Evolutionary conservation across 2,329 filamentous ascomycete genomes (phyloP), one percentile per base, ranked within the genome.

Genomic region (Aspergillus sp.): DNA sequence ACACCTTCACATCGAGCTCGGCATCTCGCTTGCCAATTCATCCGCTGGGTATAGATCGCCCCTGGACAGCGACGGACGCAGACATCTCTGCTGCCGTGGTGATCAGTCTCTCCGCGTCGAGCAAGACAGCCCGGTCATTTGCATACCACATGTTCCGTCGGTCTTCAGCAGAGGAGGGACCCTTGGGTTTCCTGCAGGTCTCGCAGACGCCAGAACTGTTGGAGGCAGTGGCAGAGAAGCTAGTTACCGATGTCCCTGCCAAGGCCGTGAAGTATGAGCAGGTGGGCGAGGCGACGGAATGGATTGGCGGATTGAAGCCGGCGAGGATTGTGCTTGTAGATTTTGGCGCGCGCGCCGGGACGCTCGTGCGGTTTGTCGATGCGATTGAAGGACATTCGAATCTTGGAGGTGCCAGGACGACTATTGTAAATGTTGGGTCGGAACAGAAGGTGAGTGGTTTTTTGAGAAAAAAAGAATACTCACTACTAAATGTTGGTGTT

Each of bases 51-150:
- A 39, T 15, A 15, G 56, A 67, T 3, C 35, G 33, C 6, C 59
- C 57, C 3, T 76, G 74, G 75, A 57, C 61, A 4, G 58, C 61
- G 0, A 58, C 61, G 8, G 69, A 74, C 37, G 73, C 69, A 1
- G 71, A 76, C 46, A 58, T 78, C 2, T 55, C 60, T 6, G 67
- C 60, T n/a, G 72, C 76, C n/a, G 65, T 76, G 7, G 62, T 78
- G 3, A 58, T 71, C 21, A 65, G 55, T 48, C 58, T 73, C 2
- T 65, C 56, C 1, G 68, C 70, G 1, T 67, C 69, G 2, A 67
- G 63, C 40, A 72, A 72, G 61, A 67, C 62, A 6, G 67, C 63
- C 12, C 61, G 69, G 9, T 55, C 59, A 8, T 64, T 72, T 44
- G 17, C 52, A 12, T 46, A 25, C 21, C 57, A 44, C 12, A 37